phyloP scores from a whole-genome alignment of 2,329 filamentous ascomycete species.

The Seiridium unicorne region DNA sequence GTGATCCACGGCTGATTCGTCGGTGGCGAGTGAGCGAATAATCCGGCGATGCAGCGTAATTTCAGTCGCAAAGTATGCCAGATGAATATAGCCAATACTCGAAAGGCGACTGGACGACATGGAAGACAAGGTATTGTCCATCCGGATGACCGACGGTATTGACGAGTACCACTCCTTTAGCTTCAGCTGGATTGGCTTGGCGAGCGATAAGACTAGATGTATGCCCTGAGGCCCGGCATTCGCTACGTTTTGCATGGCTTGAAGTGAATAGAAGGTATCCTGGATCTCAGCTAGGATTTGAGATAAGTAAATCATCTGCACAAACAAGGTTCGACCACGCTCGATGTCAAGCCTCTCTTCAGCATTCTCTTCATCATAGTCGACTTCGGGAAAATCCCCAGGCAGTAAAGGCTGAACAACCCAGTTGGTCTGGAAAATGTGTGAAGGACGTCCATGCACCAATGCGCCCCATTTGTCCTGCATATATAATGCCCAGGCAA shows the following conservation, averaged over 20 bases:
- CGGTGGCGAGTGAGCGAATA: slow-evolving; percentile 70
- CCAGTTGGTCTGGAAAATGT: slow-evolving; percentile 59
- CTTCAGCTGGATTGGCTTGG: slow-evolving; percentile 80
- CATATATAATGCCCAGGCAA: slow-evolving; percentile 91
- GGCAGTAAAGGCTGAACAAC: slow-evolving; percentile 57
- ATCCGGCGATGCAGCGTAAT: slow-evolving; percentile 91
- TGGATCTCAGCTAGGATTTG: slow-evolving; percentile 77
- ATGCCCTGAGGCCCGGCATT: slow-evolving; percentile 69
- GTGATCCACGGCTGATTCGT: slow-evolving; percentile 56
- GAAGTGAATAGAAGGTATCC: slow-evolving; percentile 78
- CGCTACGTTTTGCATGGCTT: slow-evolving; percentile 68
- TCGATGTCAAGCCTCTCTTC: slow-evolving; percentile 66
- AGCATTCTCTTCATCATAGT: slow-evolving; percentile 59
- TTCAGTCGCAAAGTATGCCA: slow-evolving; percentile 91
- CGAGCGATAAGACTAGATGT: slow-evolving; percentile 69
- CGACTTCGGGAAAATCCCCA: slow-evolving; percentile 63
- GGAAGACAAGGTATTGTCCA: slow-evolving; percentile 58
- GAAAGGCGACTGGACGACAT: slow-evolving; percentile 46
- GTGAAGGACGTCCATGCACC: slow-evolving; percentile 71
- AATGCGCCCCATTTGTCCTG: slow-evolving; percentile 85
- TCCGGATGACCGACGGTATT: slow-evolving; percentile 61
- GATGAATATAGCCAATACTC: slow-evolving; percentile 75
- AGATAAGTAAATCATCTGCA: slow-evolving; percentile 73
- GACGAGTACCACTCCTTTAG: slow-evolving; percentile 79
- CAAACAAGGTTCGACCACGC: slow-evolving; percentile 68